Conservation (phyloP, 495 filamentous ascomycete species). For the Clavariopsis aquatica region DNA sequence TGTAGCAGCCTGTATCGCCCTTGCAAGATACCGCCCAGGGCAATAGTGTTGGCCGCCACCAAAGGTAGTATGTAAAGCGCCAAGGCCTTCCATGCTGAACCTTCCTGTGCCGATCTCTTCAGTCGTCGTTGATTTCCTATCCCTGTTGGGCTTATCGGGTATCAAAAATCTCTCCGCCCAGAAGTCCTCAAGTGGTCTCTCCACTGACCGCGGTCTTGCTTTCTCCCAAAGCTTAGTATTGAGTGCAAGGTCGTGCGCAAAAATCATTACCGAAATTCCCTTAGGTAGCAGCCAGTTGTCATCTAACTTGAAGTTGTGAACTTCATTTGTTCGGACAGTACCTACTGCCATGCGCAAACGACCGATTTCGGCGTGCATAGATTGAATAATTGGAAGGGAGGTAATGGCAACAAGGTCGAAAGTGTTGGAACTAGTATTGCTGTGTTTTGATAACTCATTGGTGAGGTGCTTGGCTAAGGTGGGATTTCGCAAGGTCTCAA, state of each 20-base stretch:
- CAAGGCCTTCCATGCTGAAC: conserved; percentile 20
- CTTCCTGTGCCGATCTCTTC: not conserved
- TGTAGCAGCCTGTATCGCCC: conserved; percentile 14
- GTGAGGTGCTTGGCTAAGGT: not conserved
- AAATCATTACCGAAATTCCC: conserved; percentile 4
- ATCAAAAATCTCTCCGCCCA: conserved; percentile 24
- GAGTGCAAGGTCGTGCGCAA: conserved; percentile 14
- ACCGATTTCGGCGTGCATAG: conserved; percentile 21
- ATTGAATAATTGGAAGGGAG: conserved; percentile 12
- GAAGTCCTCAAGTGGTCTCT: conserved; percentile 17
- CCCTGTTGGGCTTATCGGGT: not conserved
- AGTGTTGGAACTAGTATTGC: not conserved
- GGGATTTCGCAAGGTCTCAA: conserved; percentile 14
- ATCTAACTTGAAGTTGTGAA: conserved; percentile 9
- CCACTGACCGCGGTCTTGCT: conserved; percentile 10
- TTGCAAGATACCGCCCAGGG: not conserved
- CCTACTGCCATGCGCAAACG: conserved; percentile 5
- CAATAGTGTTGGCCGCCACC: conserved; percentile 9
- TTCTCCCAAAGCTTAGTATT: conserved; percentile 11
- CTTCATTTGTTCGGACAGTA: conserved; percentile 1
- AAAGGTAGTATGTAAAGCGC: conserved; percentile 9
- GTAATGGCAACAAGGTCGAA: conserved; percentile 6
- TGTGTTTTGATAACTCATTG: not conserved
- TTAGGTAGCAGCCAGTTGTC: conserved; percentile 13
- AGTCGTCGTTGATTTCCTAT: not conserved